Evolutionary conservation across 441 rosid species (phyloP).

Genomic region (Biscutella laevigata): DNA sequence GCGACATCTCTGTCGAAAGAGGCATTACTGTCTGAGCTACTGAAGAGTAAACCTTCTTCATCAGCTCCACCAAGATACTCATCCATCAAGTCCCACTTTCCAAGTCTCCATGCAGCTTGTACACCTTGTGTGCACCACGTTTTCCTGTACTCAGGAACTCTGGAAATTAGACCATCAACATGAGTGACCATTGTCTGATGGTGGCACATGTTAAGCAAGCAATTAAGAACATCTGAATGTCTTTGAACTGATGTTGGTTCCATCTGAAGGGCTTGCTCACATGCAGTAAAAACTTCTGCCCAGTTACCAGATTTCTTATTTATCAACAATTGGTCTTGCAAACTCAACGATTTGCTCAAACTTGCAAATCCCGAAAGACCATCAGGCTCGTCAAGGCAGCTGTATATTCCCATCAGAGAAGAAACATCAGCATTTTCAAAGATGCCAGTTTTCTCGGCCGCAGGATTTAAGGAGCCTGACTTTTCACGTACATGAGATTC

Average conservation of each 20-base stretch:
- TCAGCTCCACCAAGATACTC: conserved; percentile 90
- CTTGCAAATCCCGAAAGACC: conserved; percentile 91
- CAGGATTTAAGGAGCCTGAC: conserved; percentile 95
- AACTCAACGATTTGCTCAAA: conserved; percentile 72
- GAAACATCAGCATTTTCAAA: conserved; percentile 95
- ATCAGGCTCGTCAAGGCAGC: conserved; percentile 94
- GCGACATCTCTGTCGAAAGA: conserved; percentile 97
- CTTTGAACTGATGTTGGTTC: conserved; percentile 89
- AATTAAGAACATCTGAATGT: conserved; percentile 94
- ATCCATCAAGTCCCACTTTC: conserved; percentile 97
- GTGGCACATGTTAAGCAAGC: conserved; percentile 92
- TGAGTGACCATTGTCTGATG: conserved; percentile 99
- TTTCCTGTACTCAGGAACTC: conserved; percentile 85
- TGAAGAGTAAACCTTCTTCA: conserved; percentile 77
- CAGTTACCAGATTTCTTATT: conserved; percentile 92
- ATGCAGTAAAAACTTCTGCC: conserved; percentile 93
- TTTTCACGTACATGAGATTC: conserved; percentile 85
- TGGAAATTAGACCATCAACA: conserved; percentile 92
- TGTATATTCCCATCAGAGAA: conserved; percentile 91
- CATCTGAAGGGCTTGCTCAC: conserved; percentile 98
- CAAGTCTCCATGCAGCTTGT: conserved; percentile 99
- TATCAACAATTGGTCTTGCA: conserved; percentile 88
- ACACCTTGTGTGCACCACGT: conserved; percentile 99
- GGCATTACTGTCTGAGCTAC: conserved; percentile 95
- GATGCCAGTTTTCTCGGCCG: conserved; percentile 76